phyloP scores from a whole-genome alignment of 2,329 filamentous ascomycete species.

The Fusarium sp. region DNA sequence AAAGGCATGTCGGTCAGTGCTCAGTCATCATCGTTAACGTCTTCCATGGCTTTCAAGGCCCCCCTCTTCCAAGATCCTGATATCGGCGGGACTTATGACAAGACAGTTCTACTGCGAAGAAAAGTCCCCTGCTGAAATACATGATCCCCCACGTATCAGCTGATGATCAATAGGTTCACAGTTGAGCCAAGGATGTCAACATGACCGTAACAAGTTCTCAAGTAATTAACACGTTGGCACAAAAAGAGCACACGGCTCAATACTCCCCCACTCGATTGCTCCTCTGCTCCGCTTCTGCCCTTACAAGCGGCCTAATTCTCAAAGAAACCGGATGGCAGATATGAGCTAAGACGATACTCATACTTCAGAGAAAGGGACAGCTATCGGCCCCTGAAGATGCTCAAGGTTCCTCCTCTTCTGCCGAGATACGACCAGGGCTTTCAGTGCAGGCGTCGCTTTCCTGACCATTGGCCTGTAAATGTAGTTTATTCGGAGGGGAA shows the following conservation, averaged over 20 bases:
- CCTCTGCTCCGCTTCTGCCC: constrained; percentile 17
- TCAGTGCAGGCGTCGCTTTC: constrained; percentile 4
- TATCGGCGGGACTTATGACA: neutral
- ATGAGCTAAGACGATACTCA: constrained; percentile 4
- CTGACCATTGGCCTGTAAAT: constrained; percentile 22
- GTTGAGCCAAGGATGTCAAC: neutral
- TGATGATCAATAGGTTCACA: neutral
- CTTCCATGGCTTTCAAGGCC: neutral
- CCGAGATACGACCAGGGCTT: neutral
- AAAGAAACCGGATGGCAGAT: constrained; percentile 13
- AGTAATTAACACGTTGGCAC: neutral
- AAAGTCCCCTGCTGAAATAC: neutral
- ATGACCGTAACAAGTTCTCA: neutral
- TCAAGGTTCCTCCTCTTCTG: neutral
- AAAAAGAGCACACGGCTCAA: constrained; percentile 1
- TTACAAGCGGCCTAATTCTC: neutral
- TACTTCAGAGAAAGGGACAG: neutral
- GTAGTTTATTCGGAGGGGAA: constrained; percentile 1
- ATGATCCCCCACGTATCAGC: constrained; percentile 8
- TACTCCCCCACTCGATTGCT: constrained; percentile 27
- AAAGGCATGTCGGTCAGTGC: constrained; percentile 12
- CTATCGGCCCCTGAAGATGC: constrained; percentile 14
- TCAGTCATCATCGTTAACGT: neutral
- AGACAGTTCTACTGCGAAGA: neutral
- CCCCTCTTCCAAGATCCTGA: neutral